Base-by-base conservation (phyloP, 2,329 filamentous ascomycete species). In the Fusarium bactridioides region DNA sequence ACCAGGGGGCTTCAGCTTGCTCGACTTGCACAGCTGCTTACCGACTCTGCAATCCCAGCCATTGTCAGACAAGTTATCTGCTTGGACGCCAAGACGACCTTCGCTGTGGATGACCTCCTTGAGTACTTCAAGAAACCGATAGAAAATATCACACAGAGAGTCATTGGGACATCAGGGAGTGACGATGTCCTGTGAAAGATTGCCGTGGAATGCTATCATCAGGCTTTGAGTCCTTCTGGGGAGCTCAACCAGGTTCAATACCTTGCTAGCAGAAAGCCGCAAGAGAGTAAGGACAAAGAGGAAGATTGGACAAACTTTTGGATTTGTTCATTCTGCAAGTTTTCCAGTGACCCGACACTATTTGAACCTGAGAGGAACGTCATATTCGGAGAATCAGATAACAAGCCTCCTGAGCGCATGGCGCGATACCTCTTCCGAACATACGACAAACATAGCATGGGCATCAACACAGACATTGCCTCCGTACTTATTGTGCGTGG, bases 211-310 rank as follows among this genome's bases (percentile, higher is more conserved):
- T 50, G 33, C 5, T 40, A 59, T n/a, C 9, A 10, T 3, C 15
- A 59, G 4, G 56, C 56, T 23, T 1, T 2, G 0, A 58, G 27
- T 0, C 7, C 45, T 10, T 0, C 21, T 12, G 55, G 55, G 0
- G 10, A 48, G 10, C 55, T 58, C 3, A 12, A 27, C 4, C 43
- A 9, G 0, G 43, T 16, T 2, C 16, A 29, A 3, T 47, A 29
- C 4, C 27, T n/a, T 47, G n/a, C n/a, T n/a, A n/a, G n/a, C n/a
- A n/a, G n/a, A n/a, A n/a, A n/a, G n/a, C n/a, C n/a, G n/a, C n/a
- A n/a, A n/a, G n/a, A n/a, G n/a, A n/a, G n/a, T n/a, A n/a, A n/a
- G n/a, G n/a, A n/a, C n/a, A n/a, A n/a, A n/a, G n/a, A n/a, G n/a
- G n/a, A n/a, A n/a, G n/a, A n/a, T n/a, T n/a, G n/a, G n/a, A n/a